phyloP scores from a whole-genome alignment of 441 rosid genomes.

The Pelargonium fulgidum region DNA sequence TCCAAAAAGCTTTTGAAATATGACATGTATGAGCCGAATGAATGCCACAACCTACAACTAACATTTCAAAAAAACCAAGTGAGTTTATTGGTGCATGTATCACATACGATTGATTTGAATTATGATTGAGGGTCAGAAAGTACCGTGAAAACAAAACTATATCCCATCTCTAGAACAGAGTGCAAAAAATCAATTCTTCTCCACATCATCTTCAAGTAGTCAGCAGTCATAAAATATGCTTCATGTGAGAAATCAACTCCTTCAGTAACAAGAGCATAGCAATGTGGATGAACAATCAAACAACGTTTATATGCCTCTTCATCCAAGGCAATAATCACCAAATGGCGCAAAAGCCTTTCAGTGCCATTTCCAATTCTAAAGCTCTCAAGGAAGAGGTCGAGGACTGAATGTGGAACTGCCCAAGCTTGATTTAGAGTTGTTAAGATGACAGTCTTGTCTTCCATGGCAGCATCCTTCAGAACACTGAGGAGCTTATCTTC shows the following conservation, averaged over 20 bases:
- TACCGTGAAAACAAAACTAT: slow-evolving; percentile 86
- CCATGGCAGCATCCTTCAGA: slow-evolving; percentile 55
- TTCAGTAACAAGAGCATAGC: slow-evolving; percentile 52
- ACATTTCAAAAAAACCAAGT: no score
- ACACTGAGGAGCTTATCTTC: slow-evolving; percentile 51
- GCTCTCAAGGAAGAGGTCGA: slow-evolving; percentile 69
- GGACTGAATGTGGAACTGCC: slow-evolving; percentile 55
- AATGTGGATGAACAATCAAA: slow-evolving; percentile 39
- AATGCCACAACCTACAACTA: no score
- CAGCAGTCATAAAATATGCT: slow-evolving; percentile 67
- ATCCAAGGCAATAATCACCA: slow-evolving; percentile 71
- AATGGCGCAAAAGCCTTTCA: slow-evolving; percentile 48
- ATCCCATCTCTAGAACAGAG: slow-evolving; percentile 68
- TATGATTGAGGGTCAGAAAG: not conserved
- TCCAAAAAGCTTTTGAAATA: no score
- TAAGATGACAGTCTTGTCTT: slow-evolving; percentile 56
- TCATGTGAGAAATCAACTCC: slow-evolving; percentile 56
- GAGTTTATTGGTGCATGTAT: no score
- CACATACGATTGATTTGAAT: not conserved
- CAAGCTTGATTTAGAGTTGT: slow-evolving; percentile 80
- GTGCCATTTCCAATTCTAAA: slow-evolving; percentile 57
- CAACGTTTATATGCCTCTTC: slow-evolving; percentile 51
- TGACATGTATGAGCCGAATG: no score
- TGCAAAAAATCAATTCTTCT: slow-evolving; percentile 64
- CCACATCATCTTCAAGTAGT: slow-evolving; percentile 82